Evolutionary conservation across 352 stramenopile species (phyloP).

Genomic region (Globisporangium cystogenes): DNA sequence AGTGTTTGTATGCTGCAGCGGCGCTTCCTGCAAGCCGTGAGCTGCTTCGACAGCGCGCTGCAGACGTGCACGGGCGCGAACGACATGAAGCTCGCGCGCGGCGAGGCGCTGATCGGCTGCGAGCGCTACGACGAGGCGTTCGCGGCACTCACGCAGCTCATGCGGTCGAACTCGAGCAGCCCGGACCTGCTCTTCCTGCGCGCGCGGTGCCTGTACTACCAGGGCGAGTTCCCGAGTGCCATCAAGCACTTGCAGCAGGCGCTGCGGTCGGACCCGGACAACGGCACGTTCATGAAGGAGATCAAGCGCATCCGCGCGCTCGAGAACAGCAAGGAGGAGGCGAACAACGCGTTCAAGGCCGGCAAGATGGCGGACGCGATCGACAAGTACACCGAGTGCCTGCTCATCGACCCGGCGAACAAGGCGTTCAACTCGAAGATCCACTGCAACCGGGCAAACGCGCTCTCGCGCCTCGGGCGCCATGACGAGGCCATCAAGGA

Average conservation of each 20-base stretch:
- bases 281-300: conserved; percentile 80
- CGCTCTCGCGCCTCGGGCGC: conserved; percentile 72
- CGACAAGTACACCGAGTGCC: conserved; percentile 82
- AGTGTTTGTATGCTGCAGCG: conserved; percentile 19
- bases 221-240: conserved; percentile 90
- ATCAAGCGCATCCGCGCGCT: conserved; percentile 86
- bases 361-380: conserved; percentile 79
- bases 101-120: conserved; percentile 68
- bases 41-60: conserved; percentile 61
- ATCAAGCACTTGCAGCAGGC: conserved; percentile 92
- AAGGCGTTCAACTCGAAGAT: conserved; percentile 93
- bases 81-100: conserved; percentile 64
- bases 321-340: conserved; percentile 85
- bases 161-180: conserved; percentile 78
- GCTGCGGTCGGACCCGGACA: conserved; percentile 88
- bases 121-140: conserved; percentile 84
- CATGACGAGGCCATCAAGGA: conserved; percentile 88
- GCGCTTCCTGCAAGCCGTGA: conserved; percentile 62
- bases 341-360: conserved; percentile 87
- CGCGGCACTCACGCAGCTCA: conserved; percentile 72
- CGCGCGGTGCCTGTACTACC: conserved; percentile 88
- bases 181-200: conserved; percentile 84
- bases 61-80: conserved; percentile 65
- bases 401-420: conserved; percentile 87
- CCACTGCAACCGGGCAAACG: conserved; percentile 90